These are phyloP conservation scores for Aspergillus fumigatiaffinis DNA, from an alignment of 2,329 filamentous ascomycete species.

Conservation along the genomic window DNA sequence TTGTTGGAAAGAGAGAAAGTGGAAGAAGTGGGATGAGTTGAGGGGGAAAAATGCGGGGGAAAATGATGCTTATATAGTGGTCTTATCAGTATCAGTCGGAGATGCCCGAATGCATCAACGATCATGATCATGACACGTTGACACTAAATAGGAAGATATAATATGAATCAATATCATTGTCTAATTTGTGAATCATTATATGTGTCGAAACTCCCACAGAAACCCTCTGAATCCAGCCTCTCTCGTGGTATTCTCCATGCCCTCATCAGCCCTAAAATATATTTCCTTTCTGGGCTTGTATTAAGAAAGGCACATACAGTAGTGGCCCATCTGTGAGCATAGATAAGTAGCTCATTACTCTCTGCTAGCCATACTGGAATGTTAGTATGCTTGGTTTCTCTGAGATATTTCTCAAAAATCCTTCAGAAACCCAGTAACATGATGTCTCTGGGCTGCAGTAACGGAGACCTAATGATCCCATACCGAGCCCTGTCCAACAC, in stretches of 20 bases:
- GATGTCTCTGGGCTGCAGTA: background rate
- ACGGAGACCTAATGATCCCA: too few relatives aligned
- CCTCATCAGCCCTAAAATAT: background rate
- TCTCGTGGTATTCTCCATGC: background rate
- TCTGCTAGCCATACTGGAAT: background rate
- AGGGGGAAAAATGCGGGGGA: background rate
- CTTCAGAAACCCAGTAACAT: background rate
- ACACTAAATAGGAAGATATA: background rate
- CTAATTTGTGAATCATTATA: background rate
- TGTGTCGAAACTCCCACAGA: conserved; percentile 21
- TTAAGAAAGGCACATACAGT: too few relatives aligned
- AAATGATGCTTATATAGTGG: background rate
- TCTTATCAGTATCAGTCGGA: background rate
- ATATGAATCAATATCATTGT: background rate
- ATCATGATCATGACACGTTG: background rate
- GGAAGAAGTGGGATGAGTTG: background rate
- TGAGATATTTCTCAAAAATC: background rate
- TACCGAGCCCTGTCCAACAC: too few relatives aligned
- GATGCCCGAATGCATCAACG: background rate
- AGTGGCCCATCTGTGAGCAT: too few relatives aligned
- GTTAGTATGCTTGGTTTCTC: background rate
- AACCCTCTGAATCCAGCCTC: background rate
- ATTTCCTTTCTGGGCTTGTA: background rate
- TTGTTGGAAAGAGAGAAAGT: background rate
- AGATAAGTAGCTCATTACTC: too few relatives aligned